Evolutionary conservation across 1,139 yeast genomes (phyloP), one percentile per base, ranked within the genome.

Genomic region (Entelexis paramagnoliae): DNA sequence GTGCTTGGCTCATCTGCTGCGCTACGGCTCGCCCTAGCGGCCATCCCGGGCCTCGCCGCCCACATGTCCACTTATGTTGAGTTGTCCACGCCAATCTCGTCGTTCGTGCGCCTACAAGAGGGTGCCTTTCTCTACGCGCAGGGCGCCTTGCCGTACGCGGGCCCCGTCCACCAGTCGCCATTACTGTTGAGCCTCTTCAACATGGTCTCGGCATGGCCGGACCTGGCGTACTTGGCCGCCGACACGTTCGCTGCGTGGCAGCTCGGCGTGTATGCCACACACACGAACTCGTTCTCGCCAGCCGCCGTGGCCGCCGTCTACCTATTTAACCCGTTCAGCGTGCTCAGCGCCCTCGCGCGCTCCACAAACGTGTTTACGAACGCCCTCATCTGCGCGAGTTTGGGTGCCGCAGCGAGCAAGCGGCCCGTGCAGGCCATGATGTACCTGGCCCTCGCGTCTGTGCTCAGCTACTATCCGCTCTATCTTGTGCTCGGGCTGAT

Each of bases 151-250:
- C 79, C 89, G 6, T 89, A 88, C 62, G 95, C 95, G 19, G 95
- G 95, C 1, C 81, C 86, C 30, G 86, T 83, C 46, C 93, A 88
- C 65, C 94, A 87, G 56, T 63, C 94, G 4, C 96, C 96, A 1
- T 64, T 89, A 33, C 63, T 85, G 40, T 74, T 86, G 50, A 69
- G 74, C 6, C 58, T 78, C 11, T 70, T 83, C 57, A 70, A 72
- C 13, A 41, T 41, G 26, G 4, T 19, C 17, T 5, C 3, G n/a
- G 26, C 26, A 13, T 41, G 45, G 45, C 16, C n/a, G 4, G 45
- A 41, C 17, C 3, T 74, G 13, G 64, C 73, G 0, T 78, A 67
- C 58, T 64, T 76, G 1, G 43, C 64, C 1, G 58, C 69, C 2
- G 81, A 78, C 55, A 63, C 69, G 3, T 51, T 68, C 4, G 66